Percentiles rank a stretch among this genome's conserved stretches.
These are phyloP conservation scores for Sugiyamaella neomexicana DNA, from an alignment of 1,139 yeast genomes.

Conservation along the genomic window DNA sequence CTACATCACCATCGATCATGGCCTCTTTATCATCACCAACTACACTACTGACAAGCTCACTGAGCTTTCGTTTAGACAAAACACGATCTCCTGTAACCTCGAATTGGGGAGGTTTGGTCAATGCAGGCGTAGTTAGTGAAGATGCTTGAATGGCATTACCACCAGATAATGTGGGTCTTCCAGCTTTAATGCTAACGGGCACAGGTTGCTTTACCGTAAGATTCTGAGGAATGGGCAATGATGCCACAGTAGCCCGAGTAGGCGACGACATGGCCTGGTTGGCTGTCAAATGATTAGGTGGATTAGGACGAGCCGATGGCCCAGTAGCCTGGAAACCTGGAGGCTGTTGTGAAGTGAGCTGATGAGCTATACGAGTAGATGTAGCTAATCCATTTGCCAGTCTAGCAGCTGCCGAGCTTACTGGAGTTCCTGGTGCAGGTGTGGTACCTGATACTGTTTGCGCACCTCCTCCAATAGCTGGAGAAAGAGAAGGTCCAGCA, in stretches of 20 bases:
- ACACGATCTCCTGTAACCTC: slow-evolving; percentile 80
- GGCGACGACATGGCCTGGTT: slow-evolving; percentile 33
- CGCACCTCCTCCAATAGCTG: slow-evolving; percentile 8
- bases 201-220: slow-evolving; percentile 64
- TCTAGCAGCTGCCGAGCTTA: background rate
- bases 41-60: slow-evolving; percentile 80
- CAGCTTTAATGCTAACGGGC: slow-evolving; percentile 60
- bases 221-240: slow-evolving; percentile 69
- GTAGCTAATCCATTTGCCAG: slow-evolving; percentile 15
- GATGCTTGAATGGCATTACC: slow-evolving; percentile 76
- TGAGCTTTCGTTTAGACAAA: slow-evolving; percentile 80
- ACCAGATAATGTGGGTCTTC: slow-evolving; percentile 80
- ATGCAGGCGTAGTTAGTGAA: slow-evolving; percentile 71
- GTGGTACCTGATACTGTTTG: background rate
- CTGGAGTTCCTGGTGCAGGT: slow-evolving; percentile 16
- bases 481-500: slow-evolving; percentile 16
- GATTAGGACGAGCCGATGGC: slow-evolving; percentile 36
- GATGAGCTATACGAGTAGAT: slow-evolving; percentile 8
- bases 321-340: slow-evolving; percentile 28
- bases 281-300: slow-evolving; percentile 29
- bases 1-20: slow-evolving; percentile 88
- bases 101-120: slow-evolving; percentile 73
- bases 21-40: slow-evolving; percentile 75
- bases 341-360: slow-evolving; percentile 9
- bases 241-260: slow-evolving; percentile 49